Evolutionary conservation across 2,329 filamentous ascomycete genomes (phyloP).

Genomic region (Thelonectria blattea): DNA sequence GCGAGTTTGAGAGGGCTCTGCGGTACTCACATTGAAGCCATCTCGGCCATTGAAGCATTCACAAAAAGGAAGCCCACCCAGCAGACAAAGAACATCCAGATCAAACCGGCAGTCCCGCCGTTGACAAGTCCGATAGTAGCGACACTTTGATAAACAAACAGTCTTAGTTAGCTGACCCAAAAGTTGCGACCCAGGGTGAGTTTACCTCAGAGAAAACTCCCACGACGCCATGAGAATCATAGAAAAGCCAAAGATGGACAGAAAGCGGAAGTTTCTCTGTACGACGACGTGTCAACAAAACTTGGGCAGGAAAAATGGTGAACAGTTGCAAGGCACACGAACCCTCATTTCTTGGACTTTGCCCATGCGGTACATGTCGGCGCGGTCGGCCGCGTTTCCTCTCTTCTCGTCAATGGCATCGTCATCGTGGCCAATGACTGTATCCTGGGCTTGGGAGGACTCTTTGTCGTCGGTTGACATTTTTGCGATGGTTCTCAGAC

Average conservation of each 20-base stretch:
- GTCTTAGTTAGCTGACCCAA: neutral
- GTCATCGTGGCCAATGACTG: neutral
- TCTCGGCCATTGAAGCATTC: constrained; percentile 54
- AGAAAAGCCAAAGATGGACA: constrained; percentile 55
- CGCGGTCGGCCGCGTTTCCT: constrained; percentile 31
- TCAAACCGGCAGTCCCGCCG: constrained; percentile 53
- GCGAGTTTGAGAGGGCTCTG: neutral
- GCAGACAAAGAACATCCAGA: constrained; percentile 51
- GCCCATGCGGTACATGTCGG: constrained; percentile 35
- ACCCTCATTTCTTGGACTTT: constrained; percentile 34
- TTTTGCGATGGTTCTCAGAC: neutral
- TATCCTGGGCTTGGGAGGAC: constrained; percentile 12
- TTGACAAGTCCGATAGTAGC: constrained; percentile 41
- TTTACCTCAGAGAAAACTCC: constrained; percentile 49
- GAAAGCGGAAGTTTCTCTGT: constrained; percentile 52
- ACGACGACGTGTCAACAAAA: neutral
- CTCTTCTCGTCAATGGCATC: constrained; percentile 29
- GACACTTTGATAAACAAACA: constrained; percentile 18
- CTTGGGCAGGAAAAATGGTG: no score
- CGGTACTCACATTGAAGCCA: constrained; percentile 50
- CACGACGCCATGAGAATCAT: constrained; percentile 53
- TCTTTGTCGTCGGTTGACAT: constrained; percentile 27
- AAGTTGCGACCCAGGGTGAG: neutral
- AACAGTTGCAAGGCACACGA: neutral
- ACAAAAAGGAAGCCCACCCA: constrained; percentile 48